Percentiles rank a stretch among this genome's conserved stretches.
Evolutionary conservation across 2,329 filamentous ascomycete genomes (phyloP).

Genomic region (Colletotrichum tamarilloi): DNA sequence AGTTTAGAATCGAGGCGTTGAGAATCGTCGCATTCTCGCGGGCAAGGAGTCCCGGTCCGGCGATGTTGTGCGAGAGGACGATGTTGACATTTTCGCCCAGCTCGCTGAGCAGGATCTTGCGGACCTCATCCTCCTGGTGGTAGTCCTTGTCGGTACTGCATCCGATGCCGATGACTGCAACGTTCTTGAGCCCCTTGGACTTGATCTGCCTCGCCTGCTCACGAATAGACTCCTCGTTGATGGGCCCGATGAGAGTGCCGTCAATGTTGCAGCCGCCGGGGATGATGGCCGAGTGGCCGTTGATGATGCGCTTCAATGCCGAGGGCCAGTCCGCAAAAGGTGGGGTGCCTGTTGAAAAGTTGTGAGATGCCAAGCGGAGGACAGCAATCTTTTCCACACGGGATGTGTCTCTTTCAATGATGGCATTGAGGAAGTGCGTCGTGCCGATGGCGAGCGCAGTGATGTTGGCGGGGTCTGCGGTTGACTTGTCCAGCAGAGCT

Average conservation of each 20-base stretch:
- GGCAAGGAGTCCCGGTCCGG: constrained; percentile 54
- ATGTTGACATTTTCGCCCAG: constrained; percentile 43
- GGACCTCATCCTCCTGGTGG: constrained; percentile 62
- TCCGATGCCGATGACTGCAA: constrained; percentile 69
- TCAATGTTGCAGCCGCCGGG: constrained; percentile 39
- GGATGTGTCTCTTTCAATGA: constrained; percentile 62
- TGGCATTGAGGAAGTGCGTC: constrained; percentile 70
- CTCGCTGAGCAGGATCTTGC: constrained; percentile 58
- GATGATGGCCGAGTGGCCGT: constrained; percentile 38
- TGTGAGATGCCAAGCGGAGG: constrained; percentile 62
- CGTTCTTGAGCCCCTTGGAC: constrained; percentile 45
- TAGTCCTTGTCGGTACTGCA: constrained; percentile 66
- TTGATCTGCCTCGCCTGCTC: constrained; percentile 38
- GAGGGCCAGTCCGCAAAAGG: constrained; percentile 65
- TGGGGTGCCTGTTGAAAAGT: constrained; percentile 60
- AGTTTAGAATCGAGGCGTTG: constrained; percentile 61
- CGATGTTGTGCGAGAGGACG: constrained; percentile 46
- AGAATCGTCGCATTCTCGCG: constrained; percentile 65
- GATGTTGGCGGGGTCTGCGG: constrained; percentile 48
- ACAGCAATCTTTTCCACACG: constrained; percentile 64
- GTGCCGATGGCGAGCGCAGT: constrained; percentile 64
- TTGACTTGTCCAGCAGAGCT: constrained; percentile 50
- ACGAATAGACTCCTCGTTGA: constrained; percentile 30
- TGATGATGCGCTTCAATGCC: constrained; percentile 51
- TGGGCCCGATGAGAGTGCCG: constrained; percentile 35